Evolutionary conservation across 306 rosid species (phyloP).

Genomic region (Fagus sylvatica): DNA sequence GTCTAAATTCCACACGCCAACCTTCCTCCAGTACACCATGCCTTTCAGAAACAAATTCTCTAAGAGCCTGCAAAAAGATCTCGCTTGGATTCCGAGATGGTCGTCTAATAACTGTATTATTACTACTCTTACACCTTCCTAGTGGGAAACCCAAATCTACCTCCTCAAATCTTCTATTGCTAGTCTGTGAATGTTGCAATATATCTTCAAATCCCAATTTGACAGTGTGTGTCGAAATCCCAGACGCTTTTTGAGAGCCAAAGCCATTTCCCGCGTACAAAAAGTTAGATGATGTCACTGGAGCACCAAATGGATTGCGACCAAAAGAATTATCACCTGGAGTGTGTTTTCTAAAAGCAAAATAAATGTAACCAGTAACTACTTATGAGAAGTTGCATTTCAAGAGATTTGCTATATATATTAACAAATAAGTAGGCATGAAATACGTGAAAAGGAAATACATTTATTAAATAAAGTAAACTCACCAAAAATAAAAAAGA

Average conservation of each 20-base stretch:
- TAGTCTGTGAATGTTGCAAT: constrained; percentile 54
- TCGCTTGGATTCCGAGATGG: constrained; percentile 60
- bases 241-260: constrained; percentile 66
- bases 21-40: constrained; percentile 92
- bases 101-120: constrained; percentile 48
- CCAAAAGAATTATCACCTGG: constrained; percentile 80
- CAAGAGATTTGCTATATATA: constrained; percentile 24
- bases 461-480: not conserved
- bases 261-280: constrained; percentile 51
- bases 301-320: constrained; percentile 72
- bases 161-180: constrained; percentile 57
- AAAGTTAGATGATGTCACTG: constrained; percentile 64
- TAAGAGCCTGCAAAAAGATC: constrained; percentile 82
- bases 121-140: constrained; percentile 60
- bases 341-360: constrained; percentile 83
- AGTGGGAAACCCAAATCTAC: constrained; percentile 51
- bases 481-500: not conserved
- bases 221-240: constrained; percentile 54
- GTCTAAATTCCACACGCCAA: constrained; percentile 90
- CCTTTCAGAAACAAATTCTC: constrained; percentile 78
- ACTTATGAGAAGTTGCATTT: constrained; percentile 38
- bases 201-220: constrained; percentile 73
- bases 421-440: constrained; percentile 21
- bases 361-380: constrained; percentile 48
- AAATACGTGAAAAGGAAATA: constrained; percentile 8